Conservation (phyloP, 1,139 yeast genomes). For the Blastobotrys elegans region DNA sequence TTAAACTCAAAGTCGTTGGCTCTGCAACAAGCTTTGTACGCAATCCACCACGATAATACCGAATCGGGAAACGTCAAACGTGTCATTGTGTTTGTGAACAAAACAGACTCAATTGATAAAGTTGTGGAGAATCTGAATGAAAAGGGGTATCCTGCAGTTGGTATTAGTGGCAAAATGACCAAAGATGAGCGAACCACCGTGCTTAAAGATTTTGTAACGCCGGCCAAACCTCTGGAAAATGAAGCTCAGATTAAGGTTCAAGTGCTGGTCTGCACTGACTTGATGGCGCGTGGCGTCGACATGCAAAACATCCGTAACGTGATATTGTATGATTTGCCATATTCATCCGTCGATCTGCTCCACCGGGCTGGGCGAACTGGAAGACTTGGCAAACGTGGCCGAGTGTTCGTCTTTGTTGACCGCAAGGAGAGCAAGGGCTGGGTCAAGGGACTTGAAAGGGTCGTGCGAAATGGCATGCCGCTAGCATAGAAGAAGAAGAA, state of each 20-base stretch:
- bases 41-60: slow-evolving; percentile 77
- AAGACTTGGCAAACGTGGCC: slow-evolving; percentile 81
- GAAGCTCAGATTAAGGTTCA: slow-evolving; percentile 34
- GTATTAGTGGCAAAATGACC: slow-evolving; percentile 61
- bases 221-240: slow-evolving; percentile 43
- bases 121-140: slow-evolving; percentile 51
- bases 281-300: slow-evolving; percentile 85
- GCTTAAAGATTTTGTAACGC: slow-evolving; percentile 57
- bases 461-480: slow-evolving; percentile 27
- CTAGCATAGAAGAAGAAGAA: slow-evolving; percentile 14
- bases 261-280: slow-evolving; percentile 83
- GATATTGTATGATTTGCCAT: slow-evolving; percentile 79
- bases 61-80: slow-evolving; percentile 75
- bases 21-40: slow-evolving; percentile 80
- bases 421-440: slow-evolving; percentile 65
- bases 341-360: slow-evolving; percentile 75
- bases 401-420: slow-evolving; percentile 72
- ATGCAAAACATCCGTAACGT: slow-evolving; percentile 80
- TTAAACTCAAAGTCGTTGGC: slow-evolving; percentile 81
- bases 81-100: slow-evolving; percentile 82
- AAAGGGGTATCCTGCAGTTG: slow-evolving; percentile 57
- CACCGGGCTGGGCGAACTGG: slow-evolving; percentile 96
- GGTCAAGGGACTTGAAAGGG: slow-evolving; percentile 78
- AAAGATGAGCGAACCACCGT: slow-evolving; percentile 53
- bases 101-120: slow-evolving; percentile 56